A percentile compares a stretch with the other conserved stretches of the same genome.
These are phyloP conservation scores for Aethionema arabicum DNA, from an alignment of 345 rosid species.

Conservation along the genomic window DNA sequence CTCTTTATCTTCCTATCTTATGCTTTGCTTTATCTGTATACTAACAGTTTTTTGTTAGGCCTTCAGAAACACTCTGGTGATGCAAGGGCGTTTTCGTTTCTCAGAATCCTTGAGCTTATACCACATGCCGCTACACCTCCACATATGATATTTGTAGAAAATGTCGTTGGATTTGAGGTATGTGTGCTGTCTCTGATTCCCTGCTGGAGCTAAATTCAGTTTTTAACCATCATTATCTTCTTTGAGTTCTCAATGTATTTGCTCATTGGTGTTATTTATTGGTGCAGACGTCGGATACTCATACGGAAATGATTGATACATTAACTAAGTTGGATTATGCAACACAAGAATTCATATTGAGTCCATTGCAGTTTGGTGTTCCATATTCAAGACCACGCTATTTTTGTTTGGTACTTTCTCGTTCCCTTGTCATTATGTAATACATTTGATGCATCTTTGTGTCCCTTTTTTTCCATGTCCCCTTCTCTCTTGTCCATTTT, in stretches of 20 bases:
- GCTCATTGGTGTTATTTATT: conserved; percentile 18
- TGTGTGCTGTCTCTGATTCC: conserved; percentile 30
- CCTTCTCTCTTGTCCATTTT: not conserved
- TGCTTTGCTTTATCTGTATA: conserved; percentile 6
- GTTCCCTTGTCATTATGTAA: not conserved
- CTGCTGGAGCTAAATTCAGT: not conserved
- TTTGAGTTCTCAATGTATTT: not conserved
- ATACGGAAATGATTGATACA: conserved; percentile 62
- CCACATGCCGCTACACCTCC: conserved; percentile 64
- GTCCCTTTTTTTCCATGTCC: conserved; percentile 8
- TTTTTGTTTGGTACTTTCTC: conserved; percentile 74
- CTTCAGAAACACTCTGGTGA: conserved; percentile 91
- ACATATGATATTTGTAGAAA: conserved; percentile 63
- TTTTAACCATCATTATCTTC: not conserved
- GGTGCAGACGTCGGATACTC: conserved; percentile 84
- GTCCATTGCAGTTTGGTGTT: conserved; percentile 86
- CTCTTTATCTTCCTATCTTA: not conserved
- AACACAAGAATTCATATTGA: conserved; percentile 82
- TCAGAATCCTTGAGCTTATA: conserved; percentile 87
- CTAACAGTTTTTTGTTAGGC: conserved; percentile 47
- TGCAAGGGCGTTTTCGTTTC: conserved; percentile 88
- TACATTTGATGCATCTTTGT: conserved; percentile 1
- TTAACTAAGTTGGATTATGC: conserved; percentile 51
- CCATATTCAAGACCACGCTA: conserved; percentile 99
- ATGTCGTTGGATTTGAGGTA: conserved; percentile 92